Conservation (phyloP, 2,329 filamentous ascomycete genomes). For the Monosporascus ibericus region DNA sequence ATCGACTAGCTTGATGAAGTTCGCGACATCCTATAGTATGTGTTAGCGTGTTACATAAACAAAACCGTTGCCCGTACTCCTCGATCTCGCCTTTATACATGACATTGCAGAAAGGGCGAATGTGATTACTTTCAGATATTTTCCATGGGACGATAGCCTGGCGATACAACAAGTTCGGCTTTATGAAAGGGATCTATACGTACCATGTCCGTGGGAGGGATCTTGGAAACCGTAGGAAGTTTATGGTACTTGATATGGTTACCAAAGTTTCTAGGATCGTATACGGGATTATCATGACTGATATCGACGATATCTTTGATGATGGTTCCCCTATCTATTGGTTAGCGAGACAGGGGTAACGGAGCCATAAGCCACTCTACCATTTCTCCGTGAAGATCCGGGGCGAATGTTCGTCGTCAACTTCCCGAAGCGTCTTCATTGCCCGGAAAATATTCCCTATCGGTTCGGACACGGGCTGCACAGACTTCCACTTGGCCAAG, state of each 20-base stretch:
- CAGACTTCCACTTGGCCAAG: constrained; percentile 80
- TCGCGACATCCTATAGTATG: constrained; percentile 37
- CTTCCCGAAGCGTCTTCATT: constrained; percentile 88
- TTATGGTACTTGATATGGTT: constrained; percentile 72
- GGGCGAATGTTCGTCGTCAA: constrained; percentile 78
- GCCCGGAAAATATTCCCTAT: constrained; percentile 79
- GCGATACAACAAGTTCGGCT: not conserved
- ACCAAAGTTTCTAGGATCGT: constrained; percentile 69
- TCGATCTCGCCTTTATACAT: not conserved
- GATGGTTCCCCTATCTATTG: constrained; percentile 56
- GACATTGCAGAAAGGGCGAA: too few relatives aligned
- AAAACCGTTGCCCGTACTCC: not conserved
- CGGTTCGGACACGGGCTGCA: constrained; percentile 68
- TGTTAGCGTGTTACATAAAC: not conserved
- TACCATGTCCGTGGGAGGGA: constrained; percentile 58
- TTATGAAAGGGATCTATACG: constrained; percentile 39
- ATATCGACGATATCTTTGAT: constrained; percentile 84
- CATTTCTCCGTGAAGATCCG: constrained; percentile 50
- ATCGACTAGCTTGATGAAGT: constrained; percentile 53
- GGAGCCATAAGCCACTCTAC: constrained; percentile 6
- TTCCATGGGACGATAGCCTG: too few relatives aligned
- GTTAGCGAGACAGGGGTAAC: constrained; percentile 2
- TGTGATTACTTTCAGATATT: too few relatives aligned
- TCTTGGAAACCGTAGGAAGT: constrained; percentile 86
- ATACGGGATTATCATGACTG: constrained; percentile 83